Base-by-base conservation (phyloP, 768 basidiomycete genomes). In the Leccinellum albellum region DNA sequence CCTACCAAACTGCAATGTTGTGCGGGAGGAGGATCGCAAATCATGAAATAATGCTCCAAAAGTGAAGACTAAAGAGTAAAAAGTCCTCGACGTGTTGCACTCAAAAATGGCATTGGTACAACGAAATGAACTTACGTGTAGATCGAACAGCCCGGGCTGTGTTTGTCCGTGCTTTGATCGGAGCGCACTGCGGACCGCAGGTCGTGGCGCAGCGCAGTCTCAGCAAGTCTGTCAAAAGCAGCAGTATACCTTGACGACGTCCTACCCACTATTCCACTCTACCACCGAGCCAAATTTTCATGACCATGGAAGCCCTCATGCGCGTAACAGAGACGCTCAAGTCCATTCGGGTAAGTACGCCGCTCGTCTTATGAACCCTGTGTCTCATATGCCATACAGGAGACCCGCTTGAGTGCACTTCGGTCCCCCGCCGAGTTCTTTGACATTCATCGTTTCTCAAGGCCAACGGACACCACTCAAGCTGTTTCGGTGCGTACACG, bases 401-500 rank as follows among this genome's bases (percentile, higher is more conserved):
- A 93, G 74, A 86, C 89, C 24, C 83, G 84, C 64, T 78, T 93
- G 56, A 88, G 88, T 55, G 85, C 85, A 40, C 76, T 94, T 60
- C 82, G 91, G 57, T 77, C 87, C 1, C 83, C 85, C 6, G 67
- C 73, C 47, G 91, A 94, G 71, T 94, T 94, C 74, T 93, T 94
- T 67, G 91, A 94, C 75, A 74, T 80, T 62, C 85, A 93, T 62
- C 85, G 91, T 21, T 73, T 95, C 51, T 94, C 92, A n/a, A 78
- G 85, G 65, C 92, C 92, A 10, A 85, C 85, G 24, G 90, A 94
- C 68, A 69, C 91, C 48, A 90, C 91, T 70, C 81, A 85, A 59
- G 89, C 89, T 46, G 87, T 87, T 35, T 82, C 86, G 62, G 89
- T 89, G 60, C 66, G 86, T 75, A 28, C 44, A 26, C 6, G 17